Evolutionary conservation across 495 filamentous ascomycete species (phyloP), one percentile per base, ranked within the genome.

Genomic region (Talaromyces liani): DNA sequence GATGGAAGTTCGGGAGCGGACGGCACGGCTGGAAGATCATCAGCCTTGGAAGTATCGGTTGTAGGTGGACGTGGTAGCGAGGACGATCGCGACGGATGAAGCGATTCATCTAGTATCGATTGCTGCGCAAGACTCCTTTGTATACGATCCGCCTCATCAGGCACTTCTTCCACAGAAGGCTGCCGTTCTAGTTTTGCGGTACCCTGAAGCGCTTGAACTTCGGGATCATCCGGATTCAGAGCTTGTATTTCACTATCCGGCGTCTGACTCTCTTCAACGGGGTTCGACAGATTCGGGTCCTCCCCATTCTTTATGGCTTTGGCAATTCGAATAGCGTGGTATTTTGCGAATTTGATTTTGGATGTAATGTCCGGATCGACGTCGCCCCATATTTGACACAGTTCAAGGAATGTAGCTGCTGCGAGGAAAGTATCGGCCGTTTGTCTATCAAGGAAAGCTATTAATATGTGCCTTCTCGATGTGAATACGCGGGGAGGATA

Each of bases 311-410:
- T 93, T 66, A 96, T 83, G 2, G 93, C 95, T 76, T 93, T 96
- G 2, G 85, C 80, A 70, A 99, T 98, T 51, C 95, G 85, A 12
- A 93, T 73, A 14, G 94, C 92, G 72, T 99, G 96, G 81, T 90
- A 98, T 73, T 98, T 98, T 45, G 93, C 91, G 73, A 89, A 99
- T 72, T 93, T 97, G 73, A 92, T 90, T 77, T 96, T 96, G 25
- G 90, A 85, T 49, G 86, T 84, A 57, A 88, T 85, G 69, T 98
- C 94, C 14, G 81, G 71, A 58, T 96, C 91, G 29, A 85, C 77
- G 4, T 84, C 71, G 0, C 86, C 88, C 90, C 93, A 99, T 57
- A 95, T 89, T 61, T 88, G 87, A 53, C 88, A 83, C 20, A 98
- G 77, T 67, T 98, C 91, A 63, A 98, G 86, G 72, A 99, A 97